Base-by-base conservation (phyloP, 2,329 filamentous ascomycete genomes). In the Talaromyces pinophilus region DNA sequence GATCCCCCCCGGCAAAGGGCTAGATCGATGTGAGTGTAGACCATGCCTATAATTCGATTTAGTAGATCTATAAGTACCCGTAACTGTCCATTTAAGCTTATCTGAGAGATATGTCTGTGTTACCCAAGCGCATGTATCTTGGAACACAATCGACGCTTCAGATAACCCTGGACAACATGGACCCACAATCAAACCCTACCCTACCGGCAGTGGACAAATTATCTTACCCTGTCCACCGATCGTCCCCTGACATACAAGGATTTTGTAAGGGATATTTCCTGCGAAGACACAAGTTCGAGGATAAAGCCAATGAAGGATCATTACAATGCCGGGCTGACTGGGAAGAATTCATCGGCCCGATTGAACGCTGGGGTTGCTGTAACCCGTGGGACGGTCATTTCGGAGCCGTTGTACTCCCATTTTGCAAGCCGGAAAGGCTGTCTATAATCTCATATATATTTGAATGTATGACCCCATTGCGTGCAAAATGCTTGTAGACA, bases 311-410 rank as follows among this genome's bases (percentile, higher is more conserved):
- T 8, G 19, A 52, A 52, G 48, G 48, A 2, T 52, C 48, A 13
- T 5, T 52, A 28, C 48, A 52, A 52, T 52, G 48, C 48, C 48
- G 48, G 19, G 48, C 48, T 25, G 48, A 52, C 4, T 52, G 48
- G 48, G 48, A 52, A n/a, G 15, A 52, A 52, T 22, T 52, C 19
- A 28, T 52, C 15, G 48, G 48, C 48, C 48, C 48, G 13, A 28
- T 52, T 28, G 48, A 52, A 52, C 19, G 48, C 48, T 52, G 48
- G 48, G 48, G 48, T 22, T 52, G 48, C 19, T 52, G 48, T 52
- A 52, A 52, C 25, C 48, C 48, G 1, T 52, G 48, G 48, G 8
- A 25, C 25, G 48, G 25, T 52, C 48, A 52, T 52, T 52, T 52
- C 19, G 48, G 48, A 52, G 48, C 48, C 19, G 48, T 52, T 22